Evolutionary conservation across 768 basidiomycete genomes (phyloP).

Genomic region (Phaeotremella fagi): DNA sequence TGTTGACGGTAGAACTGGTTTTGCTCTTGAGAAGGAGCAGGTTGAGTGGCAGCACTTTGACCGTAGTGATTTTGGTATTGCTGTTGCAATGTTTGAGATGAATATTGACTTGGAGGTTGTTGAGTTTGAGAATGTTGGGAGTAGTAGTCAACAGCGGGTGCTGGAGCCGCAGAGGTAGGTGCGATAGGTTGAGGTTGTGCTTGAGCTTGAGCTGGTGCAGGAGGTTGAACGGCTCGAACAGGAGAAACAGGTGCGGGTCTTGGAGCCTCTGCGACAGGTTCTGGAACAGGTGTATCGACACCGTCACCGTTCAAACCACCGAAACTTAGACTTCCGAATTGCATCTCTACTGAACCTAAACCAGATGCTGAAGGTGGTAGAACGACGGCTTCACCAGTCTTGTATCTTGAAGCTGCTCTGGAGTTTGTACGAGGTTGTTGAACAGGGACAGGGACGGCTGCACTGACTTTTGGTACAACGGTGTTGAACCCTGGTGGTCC

Average conservation of each 20-base stretch:
- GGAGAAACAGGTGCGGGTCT: constrained; percentile 30
- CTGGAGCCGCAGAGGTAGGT: constrained; percentile 7
- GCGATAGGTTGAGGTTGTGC: constrained; percentile 17
- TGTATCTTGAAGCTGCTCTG: constrained; percentile 42
- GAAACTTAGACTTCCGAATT: constrained; percentile 49
- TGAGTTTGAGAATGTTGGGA: constrained; percentile 8
- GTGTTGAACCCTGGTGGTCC: constrained; percentile 49
- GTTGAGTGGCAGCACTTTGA: constrained; percentile 26
- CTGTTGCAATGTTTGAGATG: constrained; percentile 35
- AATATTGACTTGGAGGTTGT: constrained; percentile 14
- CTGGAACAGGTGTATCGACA: constrained; percentile 30
- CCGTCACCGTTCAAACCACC: constrained; percentile 42
- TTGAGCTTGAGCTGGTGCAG: constrained; percentile 4
- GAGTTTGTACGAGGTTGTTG: constrained; percentile 40
- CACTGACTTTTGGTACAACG: constrained; percentile 18
- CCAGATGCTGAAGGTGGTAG: constrained; percentile 37
- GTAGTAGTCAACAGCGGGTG: constrained; percentile 15
- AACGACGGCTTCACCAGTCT: constrained; percentile 48
- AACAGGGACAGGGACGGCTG: constrained; percentile 25
- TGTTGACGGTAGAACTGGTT: constrained; percentile 27
- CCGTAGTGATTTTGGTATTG: constrained; percentile 34
- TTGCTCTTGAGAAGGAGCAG: constrained; percentile 12
- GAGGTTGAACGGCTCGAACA: constrained; percentile 10
- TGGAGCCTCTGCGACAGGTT: constrained; percentile 18
- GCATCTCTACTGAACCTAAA: constrained; percentile 45